Base-by-base conservation (phyloP, 2,329 filamentous ascomycete genomes). In the Rutstroemia sp. region DNA sequence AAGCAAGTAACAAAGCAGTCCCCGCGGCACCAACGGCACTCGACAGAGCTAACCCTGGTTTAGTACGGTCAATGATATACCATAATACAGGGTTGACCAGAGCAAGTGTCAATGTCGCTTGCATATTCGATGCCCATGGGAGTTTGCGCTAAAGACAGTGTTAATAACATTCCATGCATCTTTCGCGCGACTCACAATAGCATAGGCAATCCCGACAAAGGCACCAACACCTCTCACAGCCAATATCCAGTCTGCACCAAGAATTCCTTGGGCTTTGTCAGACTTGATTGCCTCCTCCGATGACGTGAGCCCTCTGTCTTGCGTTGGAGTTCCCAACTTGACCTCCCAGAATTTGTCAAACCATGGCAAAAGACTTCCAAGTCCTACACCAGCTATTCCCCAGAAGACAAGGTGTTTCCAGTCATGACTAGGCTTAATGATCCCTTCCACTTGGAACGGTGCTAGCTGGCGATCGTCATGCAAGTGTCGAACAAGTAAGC, bases 51-150 rank as follows among this genome's bases (percentile, higher is more conserved):
- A 97, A 87, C 4, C 94, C 94, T 0, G 91, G 81, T 63, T 84
- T 85, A 48, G 90, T 94, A 51, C 92, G 88, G 73, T 99, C 94
- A 67, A 99, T 88, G 23, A 97, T 78, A 73, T 95, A 99, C 94
- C 94, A 99, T 17, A 99, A 76, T 9, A 94, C 87, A 1, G 94
- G 92, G 69, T 97, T 97, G 19, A 88, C 89, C 58, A 97, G 82
- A 21, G 91, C 89, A 49, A 99, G 83, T 1, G 92, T 94, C 25
- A 95, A 73, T 1, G 92, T 95, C 19, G 95, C 84, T 72, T 99
- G 94, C n/a, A 96, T 82, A 1, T 91, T 94, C 8, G 92, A 96
- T 65, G 92, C 82, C 94, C 94, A 99, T 1, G 90, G 88, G 9
- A 96, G 81, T 71, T 88, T 89, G 62, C 94, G 86, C 89, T 95